These are phyloP conservation scores for Leishmania amazonensis DNA, from an alignment of 208 protist genomes.

Conservation along the genomic window DNA sequence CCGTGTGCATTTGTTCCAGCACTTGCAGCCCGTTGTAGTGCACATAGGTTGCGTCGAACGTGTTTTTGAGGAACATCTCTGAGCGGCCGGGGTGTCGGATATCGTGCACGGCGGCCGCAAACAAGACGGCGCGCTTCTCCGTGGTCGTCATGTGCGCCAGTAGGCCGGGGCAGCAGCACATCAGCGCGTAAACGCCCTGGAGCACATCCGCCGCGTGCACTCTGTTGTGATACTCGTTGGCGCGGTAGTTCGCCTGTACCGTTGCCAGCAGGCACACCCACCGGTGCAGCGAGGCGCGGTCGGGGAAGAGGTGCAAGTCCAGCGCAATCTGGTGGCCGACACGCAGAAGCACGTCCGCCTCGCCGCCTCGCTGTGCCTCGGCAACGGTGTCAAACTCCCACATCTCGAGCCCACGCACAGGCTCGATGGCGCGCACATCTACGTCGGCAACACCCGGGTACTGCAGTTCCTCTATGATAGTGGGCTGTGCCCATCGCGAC, in stretches of 20 bases:
- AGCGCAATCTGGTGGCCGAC: slow-evolving; percentile 48
- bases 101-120: slow-evolving; percentile 74
- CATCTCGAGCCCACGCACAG: slow-evolving; percentile 18
- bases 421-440: slow-evolving; percentile 7
- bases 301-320: slow-evolving; percentile 53
- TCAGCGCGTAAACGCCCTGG: slow-evolving; percentile 61
- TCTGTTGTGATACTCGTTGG: slow-evolving; percentile 81
- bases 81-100: slow-evolving; percentile 75
- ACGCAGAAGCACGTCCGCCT: slow-evolving; percentile 40
- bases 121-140: slow-evolving; percentile 65
- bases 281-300: slow-evolving; percentile 26
- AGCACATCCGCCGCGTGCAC: slow-evolving; percentile 78
- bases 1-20: slow-evolving; percentile 82
- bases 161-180: slow-evolving; percentile 35
- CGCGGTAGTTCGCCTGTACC: slow-evolving; percentile 73
- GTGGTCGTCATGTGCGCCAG: slow-evolving; percentile 51
- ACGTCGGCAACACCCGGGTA: background rate
- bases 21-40: slow-evolving; percentile 48
- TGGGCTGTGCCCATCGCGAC: slow-evolving; percentile 22
- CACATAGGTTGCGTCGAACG: slow-evolving; percentile 63
- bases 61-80: slow-evolving; percentile 51
- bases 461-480: slow-evolving; percentile 7
- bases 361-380: slow-evolving; percentile 16
- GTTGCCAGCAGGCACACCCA: slow-evolving; percentile 46
- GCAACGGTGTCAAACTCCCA: slow-evolving; percentile 33